A percentile compares a stretch with the other conserved stretches of the same genome.
Evolutionary conservation across 148 eudicot species (phyloP).

Genomic region (Persicaria tinctoria): DNA sequence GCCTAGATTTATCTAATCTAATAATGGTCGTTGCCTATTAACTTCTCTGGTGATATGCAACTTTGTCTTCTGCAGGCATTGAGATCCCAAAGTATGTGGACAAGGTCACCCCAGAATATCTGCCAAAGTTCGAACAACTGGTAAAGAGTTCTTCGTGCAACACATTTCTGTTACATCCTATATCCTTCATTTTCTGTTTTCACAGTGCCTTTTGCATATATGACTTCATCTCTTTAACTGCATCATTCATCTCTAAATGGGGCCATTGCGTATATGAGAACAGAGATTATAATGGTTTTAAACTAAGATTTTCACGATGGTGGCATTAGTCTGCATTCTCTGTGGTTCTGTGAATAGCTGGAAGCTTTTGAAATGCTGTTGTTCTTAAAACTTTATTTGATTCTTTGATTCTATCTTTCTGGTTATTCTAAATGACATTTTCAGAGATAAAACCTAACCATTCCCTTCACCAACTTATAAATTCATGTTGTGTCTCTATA

Average conservation of each 20-base stretch:
- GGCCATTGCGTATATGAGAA: neutral
- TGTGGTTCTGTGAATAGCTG: neutral
- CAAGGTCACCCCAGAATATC: slow-evolving; percentile 83
- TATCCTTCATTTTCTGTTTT: neutral
- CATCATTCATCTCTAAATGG: neutral
- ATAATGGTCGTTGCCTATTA: neutral
- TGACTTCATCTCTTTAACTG: neutral
- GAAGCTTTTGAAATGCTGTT: slow-evolving; percentile 3
- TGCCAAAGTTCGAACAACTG: slow-evolving; percentile 84
- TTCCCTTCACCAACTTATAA: neutral
- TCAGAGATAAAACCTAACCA: neutral
- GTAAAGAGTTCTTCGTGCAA: slow-evolving; percentile 29
- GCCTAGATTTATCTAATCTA: neutral
- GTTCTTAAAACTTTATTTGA: neutral
- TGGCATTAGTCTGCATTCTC: neutral
- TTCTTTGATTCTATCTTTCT: neutral
- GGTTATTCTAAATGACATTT: neutral
- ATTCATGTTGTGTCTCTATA: neutral
- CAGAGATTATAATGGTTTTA: neutral
- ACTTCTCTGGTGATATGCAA: neutral
- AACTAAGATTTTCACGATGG: neutral
- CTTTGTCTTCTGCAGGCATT: slow-evolving; percentile 40
- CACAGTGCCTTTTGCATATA: neutral
- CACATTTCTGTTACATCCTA: neutral
- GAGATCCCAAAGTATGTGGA: slow-evolving; percentile 88